Base-by-base conservation (phyloP, 2,329 filamentous ascomycete genomes). In the Aspergillaceae sp. region DNA sequence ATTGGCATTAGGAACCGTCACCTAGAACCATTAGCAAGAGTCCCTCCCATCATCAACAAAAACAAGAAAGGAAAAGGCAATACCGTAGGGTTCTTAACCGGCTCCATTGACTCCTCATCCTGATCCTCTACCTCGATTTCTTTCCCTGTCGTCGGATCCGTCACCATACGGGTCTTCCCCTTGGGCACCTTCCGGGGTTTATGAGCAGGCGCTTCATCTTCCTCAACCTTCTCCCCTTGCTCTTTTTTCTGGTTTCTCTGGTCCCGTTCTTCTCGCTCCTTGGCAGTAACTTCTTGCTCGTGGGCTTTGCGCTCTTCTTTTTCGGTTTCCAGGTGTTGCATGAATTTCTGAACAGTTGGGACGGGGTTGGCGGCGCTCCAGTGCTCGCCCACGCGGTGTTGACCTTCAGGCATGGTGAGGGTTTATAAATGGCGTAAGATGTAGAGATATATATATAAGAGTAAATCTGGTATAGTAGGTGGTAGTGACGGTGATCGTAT, bases 1-100 rank as follows among this genome's bases (percentile, higher is more conserved):
- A 58, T 95, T 96, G 37, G 87, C 86, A 65, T 96, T 97, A 11
- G 91, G 91, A 0, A 97, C 80, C 1, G 86, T 87, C 9, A 96
- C 67, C 79, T 87, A 19, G 56, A 37, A 48, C 28, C 44, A 46
- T 44, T 44, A 46, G 44, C 42, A 44, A 42, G 35, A 30, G 43
- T 19, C 19, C 19, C 19, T 19, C 19, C 19, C 19, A 19, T 19
- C 19, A 2, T 19, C 19, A 19, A 19, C 19, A 19, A 19, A 19
- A 19, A 19, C 19, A 19, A 26, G 27, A 32, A 6, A 2, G 43
- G 35, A 54, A 19, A 19, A 19, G 19, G 19, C 19, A 66, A 54
- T 71, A 86, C 84, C 65, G 76, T 73, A 1, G 89, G 87, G 48
- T 94, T 76, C 43, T 87, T 80, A 0, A 83, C 85, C 2, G 79